Evolutionary conservation across 2,329 filamentous ascomycete genomes (phyloP).

Genomic region (Pseudogymnoascus sp.): DNA sequence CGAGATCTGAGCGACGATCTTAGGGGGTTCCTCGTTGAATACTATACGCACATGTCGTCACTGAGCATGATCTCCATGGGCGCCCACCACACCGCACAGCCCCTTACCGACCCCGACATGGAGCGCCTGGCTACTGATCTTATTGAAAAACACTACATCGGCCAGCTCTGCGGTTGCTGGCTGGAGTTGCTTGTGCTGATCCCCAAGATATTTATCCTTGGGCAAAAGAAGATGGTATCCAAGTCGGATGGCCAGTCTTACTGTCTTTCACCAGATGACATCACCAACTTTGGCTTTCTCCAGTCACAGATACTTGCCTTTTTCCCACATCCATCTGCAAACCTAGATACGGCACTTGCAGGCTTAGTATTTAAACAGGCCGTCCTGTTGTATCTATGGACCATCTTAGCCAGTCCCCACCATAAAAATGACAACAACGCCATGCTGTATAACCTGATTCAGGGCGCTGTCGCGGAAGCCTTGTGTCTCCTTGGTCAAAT

Average conservation of each 20-base stretch:
- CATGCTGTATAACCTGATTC: not conserved
- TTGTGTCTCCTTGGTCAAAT: conserved; percentile 29
- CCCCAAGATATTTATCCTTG: conserved; percentile 36
- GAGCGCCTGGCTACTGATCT: conserved; percentile 27
- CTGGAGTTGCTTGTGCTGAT: conserved; percentile 33
- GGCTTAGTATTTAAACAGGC: conserved; percentile 40
- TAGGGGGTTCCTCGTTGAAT: conserved; percentile 40
- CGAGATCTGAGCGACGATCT: conserved; percentile 31
- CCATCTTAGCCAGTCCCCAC: not conserved
- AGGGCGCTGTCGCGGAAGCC: conserved; percentile 26
- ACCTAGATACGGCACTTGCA: conserved; percentile 33
- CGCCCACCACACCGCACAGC: conserved; percentile 25
- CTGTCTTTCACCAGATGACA: conserved; percentile 33
- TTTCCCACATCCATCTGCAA: conserved; percentile 31
- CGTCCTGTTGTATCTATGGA: conserved; percentile 35
- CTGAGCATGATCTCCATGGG: conserved; percentile 41
- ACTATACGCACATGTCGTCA: conserved; percentile 40
- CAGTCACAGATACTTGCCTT: conserved; percentile 37
- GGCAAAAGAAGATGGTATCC: conserved; percentile 33
- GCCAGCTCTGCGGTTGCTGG: conserved; percentile 35
- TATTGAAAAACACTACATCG: conserved; percentile 29
- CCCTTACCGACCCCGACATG: conserved; percentile 28
- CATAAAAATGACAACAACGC: not conserved
- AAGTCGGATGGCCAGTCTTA: conserved; percentile 20
- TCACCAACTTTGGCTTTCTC: conserved; percentile 37